Evolutionary conservation across 495 filamentous ascomycete genomes (phyloP), one percentile per base, ranked within the genome.

Genomic region (Neurospora sp.): DNA sequence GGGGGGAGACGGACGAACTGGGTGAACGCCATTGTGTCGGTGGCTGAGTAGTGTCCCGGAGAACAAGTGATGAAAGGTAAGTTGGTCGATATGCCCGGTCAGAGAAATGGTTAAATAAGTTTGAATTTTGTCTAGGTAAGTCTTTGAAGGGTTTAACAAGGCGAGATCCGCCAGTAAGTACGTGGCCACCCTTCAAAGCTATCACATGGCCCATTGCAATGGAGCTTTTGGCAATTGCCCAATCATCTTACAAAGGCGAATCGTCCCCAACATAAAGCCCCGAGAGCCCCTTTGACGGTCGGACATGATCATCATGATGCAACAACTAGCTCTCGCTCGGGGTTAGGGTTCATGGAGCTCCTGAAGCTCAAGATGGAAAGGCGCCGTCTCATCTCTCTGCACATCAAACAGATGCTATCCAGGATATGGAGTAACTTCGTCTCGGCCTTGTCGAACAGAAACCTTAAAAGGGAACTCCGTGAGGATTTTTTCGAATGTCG

Each of bases 11-110:
- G 72, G 42, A 72, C 23, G 59, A 80, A 80, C 14, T 71, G 73
- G 8, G 71, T 66, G 71, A 80, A 79, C 8, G 39, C 8, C 69
- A 80, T 85, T n/a, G 82, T 84, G 46, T 79, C 75, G 39, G 82
- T 74, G 72, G 74, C 27, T 38, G 69, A 59, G 37, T 73, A 8
- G 38, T 71, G 23, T 72, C 70, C 72, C 73, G 72, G 35, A 70
- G 31, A 70, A 44, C n/a, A 20, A 27, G 12, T 5, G 3, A 27
- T 20, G 14, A 9, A 14, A 5, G 66, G 16, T 18, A 20, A 38
- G 37, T 70, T 70, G 35, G 10, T 44, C 35, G 5, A 18, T 39
- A 9, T 14, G 12, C 7, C 23, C 16, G 0, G 62, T 14, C 20
- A 37, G 12, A 9, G 27, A 16, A 39, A 48, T 23, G 0, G n/a